Conservation (phyloP, 257 asterid genomes). For the Plectranthus barbatus region DNA sequence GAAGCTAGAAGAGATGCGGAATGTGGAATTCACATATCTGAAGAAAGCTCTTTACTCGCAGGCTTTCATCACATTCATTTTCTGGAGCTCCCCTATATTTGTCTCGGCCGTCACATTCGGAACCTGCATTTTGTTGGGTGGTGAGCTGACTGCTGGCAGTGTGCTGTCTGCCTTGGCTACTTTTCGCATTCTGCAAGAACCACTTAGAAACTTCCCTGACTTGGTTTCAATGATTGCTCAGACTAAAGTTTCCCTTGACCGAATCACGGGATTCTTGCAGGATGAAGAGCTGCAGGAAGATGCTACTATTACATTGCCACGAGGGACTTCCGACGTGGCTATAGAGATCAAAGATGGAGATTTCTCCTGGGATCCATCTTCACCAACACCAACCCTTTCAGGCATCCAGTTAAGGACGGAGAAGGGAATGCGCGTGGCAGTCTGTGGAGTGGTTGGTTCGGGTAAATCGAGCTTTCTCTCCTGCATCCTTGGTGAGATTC, state of each 20-base stretch:
- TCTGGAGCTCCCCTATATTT: conserved; percentile 51
- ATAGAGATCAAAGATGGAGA: conserved; percentile 40
- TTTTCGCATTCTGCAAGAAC: conserved; percentile 47
- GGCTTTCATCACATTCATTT: conserved; percentile 43
- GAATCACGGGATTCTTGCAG: conserved; percentile 35
- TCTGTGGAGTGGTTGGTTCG: conserved; percentile 53
- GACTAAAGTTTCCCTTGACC: conserved; percentile 49
- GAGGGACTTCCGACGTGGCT: conserved; percentile 31
- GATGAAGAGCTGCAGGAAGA: conserved; percentile 43
- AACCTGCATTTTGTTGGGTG: conserved; percentile 40
- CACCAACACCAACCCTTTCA: conserved; percentile 23
- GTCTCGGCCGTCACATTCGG: conserved; percentile 43
- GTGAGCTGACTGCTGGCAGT: conserved; percentile 46
- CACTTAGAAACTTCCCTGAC: conserved; percentile 46
- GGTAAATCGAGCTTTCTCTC: conserved; percentile 55
- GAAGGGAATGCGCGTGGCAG: conserved; percentile 49
- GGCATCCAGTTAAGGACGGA: conserved; percentile 29
- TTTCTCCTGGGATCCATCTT: conserved; percentile 38
- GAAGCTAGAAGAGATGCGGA: conserved; percentile 38
- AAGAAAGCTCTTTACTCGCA: conserved; percentile 40
- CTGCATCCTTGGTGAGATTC: conserved; percentile 51
- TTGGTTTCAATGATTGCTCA: conserved; percentile 47
- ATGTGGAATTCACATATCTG: conserved; percentile 37
- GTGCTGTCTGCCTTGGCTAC: conserved; percentile 55
- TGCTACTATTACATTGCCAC: conserved; percentile 30